A percentile compares a stretch with the other conserved stretches of the same genome.
phyloP scores from a whole-genome alignment of 371 early-diverging fungal genomes.

The Rhizomucor pusillus region DNA sequence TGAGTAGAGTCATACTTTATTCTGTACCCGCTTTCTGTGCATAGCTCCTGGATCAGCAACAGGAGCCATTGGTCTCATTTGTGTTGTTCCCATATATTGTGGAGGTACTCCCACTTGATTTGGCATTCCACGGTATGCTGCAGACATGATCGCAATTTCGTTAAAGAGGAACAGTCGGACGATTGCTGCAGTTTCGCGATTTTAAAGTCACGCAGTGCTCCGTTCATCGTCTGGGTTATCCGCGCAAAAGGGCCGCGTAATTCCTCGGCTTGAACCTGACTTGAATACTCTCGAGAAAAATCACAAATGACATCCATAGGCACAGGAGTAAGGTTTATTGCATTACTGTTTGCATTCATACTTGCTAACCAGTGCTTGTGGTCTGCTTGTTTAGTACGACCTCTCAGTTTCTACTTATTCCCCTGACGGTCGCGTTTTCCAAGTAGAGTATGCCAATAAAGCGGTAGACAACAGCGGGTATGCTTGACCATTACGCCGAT shows the following conservation, averaged over 20 bases:
- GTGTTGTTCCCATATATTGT: constrained; percentile 16
- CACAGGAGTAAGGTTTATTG: constrained; percentile 56
- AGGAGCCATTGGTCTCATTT: constrained; percentile 16
- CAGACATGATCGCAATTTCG: too few relatives aligned
- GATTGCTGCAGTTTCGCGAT: too few relatives aligned
- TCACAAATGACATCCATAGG: constrained; percentile 74
- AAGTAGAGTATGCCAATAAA: constrained; percentile 97
- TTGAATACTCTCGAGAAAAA: too few relatives aligned
- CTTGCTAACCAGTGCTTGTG: background rate
- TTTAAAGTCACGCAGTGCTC: too few relatives aligned
- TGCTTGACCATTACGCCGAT: background rate
- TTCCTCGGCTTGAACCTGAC: too few relatives aligned
- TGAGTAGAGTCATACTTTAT: too few relatives aligned
- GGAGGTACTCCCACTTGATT: too few relatives aligned
- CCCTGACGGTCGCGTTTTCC: constrained; percentile 98
- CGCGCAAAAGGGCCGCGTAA: too few relatives aligned
- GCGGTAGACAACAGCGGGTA: constrained; percentile 98
- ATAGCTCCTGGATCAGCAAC: constrained; percentile 17
- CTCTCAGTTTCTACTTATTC: constrained; percentile 97
- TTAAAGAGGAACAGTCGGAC: too few relatives aligned
- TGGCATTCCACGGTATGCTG: too few relatives aligned
- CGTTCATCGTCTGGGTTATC: too few relatives aligned
- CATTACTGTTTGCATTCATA: background rate
- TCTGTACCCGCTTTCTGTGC: constrained; percentile 14
- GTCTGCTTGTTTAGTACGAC: constrained; percentile 76